phyloP scores from a whole-genome alignment of 164 flowering plant species.

The Vitis rupestris region DNA sequence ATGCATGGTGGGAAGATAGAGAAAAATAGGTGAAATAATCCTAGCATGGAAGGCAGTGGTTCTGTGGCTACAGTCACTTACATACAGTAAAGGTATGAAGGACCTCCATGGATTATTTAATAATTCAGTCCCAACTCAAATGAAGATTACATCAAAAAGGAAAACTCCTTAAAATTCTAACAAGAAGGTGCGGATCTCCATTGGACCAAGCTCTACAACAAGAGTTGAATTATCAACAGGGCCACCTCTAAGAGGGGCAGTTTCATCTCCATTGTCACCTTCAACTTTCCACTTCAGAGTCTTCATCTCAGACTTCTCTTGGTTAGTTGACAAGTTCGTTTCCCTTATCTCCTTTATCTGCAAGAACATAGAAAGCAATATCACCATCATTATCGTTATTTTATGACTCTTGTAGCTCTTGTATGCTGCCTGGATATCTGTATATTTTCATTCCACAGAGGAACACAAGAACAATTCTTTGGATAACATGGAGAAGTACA shows the following conservation, averaged over 20 bases:
- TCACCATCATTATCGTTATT: neutral
- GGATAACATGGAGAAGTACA: too few relatives aligned
- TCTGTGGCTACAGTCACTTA: too few relatives aligned
- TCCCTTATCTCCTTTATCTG: conserved; percentile 72
- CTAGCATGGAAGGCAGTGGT: too few relatives aligned
- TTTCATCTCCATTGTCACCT: conserved; percentile 30
- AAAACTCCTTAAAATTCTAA: conserved; percentile 36
- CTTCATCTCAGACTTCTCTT: conserved; percentile 69
- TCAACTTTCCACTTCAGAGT: conserved; percentile 72
- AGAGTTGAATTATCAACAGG: conserved; percentile 49
- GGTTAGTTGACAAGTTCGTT: conserved; percentile 77
- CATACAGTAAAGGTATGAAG: too few relatives aligned
- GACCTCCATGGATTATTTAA: too few relatives aligned
- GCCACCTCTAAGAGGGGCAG: conserved; percentile 54
- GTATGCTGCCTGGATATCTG: too few relatives aligned
- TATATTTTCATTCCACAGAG: too few relatives aligned
- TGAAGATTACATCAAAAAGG: neutral
- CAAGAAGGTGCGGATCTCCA: conserved; percentile 91
- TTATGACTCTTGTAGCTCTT: too few relatives aligned
- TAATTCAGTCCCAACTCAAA: neutral
- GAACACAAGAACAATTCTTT: too few relatives aligned
- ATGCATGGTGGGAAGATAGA: too few relatives aligned
- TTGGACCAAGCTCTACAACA: conserved; percentile 82
- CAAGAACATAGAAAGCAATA: neutral
- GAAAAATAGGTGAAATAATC: too few relatives aligned